These are phyloP conservation scores for Phalaenopsis equestris DNA, from an alignment of 106 monocot genomes.

Conservation along the genomic window DNA sequence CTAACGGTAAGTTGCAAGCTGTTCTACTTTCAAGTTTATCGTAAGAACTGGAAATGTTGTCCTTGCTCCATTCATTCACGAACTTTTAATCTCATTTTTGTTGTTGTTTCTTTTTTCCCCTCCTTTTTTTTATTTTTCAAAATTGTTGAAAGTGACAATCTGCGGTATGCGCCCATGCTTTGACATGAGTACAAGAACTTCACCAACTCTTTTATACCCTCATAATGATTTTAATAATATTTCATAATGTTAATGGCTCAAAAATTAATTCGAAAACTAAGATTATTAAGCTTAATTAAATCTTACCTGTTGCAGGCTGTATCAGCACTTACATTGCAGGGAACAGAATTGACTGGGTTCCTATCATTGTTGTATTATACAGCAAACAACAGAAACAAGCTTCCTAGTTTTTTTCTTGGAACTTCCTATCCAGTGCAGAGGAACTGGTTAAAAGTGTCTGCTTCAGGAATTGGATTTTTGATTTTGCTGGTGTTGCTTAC, in stretches of 20 bases:
- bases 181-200: neutral
- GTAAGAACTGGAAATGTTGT: neutral
- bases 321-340: slow-evolving; percentile 43
- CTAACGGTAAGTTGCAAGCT: slow-evolving; percentile 30
- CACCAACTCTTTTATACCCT: neutral
- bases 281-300: neutral
- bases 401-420: slow-evolving; percentile 31
- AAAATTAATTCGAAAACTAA: neutral
- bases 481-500: slow-evolving; percentile 33
- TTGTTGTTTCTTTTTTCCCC: too few relatives aligned
- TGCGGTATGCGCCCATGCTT: neutral
- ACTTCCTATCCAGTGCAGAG: slow-evolving; percentile 27
- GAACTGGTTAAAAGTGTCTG: slow-evolving; percentile 45
- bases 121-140: too few relatives aligned
- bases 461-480: slow-evolving; percentile 39
- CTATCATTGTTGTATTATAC: slow-evolving; percentile 42
- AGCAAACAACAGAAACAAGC: slow-evolving; percentile 13
- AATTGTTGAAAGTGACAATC: too few relatives aligned
- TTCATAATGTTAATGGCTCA: neutral
- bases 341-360: slow-evolving; percentile 32
- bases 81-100: neutral
- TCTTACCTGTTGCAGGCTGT: slow-evolving; percentile 27
- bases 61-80: neutral
- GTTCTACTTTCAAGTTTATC: neutral
- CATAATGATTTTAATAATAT: neutral